phyloP scores from a whole-genome alignment of 768 basidiomycete genomes.

The Pulveroboletus sp. region DNA sequence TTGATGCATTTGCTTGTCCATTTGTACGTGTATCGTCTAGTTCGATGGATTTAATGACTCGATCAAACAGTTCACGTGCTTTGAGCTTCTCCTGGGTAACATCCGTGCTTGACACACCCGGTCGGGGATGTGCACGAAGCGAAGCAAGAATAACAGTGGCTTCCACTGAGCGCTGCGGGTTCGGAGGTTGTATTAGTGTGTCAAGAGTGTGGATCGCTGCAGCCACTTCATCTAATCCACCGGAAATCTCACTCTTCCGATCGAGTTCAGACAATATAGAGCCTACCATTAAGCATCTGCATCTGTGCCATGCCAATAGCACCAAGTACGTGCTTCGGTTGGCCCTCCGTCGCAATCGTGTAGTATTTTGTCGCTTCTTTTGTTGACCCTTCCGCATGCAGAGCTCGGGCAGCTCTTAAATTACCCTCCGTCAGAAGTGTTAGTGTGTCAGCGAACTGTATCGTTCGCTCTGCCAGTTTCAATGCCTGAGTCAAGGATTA shows the following conservation, averaged over 20 bases:
- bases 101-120: slow-evolving; percentile 73
- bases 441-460: slow-evolving; percentile 90
- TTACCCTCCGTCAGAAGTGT: slow-evolving; percentile 84
- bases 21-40: slow-evolving; percentile 50
- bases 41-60: slow-evolving; percentile 62
- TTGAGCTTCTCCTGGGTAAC: slow-evolving; percentile 61
- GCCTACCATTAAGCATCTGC: slow-evolving; percentile 76
- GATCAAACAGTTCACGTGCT: slow-evolving; percentile 81
- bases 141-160: slow-evolving; percentile 87
- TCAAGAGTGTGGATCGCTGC: slow-evolving; percentile 86
- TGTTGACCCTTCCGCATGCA: slow-evolving; percentile 66
- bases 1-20: slow-evolving; percentile 31
- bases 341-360: slow-evolving; percentile 57
- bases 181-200: slow-evolving; percentile 63
- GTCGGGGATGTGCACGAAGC: slow-evolving; percentile 76
- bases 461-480: slow-evolving; percentile 89
- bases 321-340: slow-evolving; percentile 71
- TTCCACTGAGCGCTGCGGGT: slow-evolving; percentile 66
- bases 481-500: slow-evolving; percentile 49
- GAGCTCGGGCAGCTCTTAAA: slow-evolving; percentile 73
- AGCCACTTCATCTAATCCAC: slow-evolving; percentile 64
- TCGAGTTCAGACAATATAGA: neutral
- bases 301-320: slow-evolving; percentile 84
- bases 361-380: slow-evolving; percentile 69
- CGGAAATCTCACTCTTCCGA: slow-evolving; percentile 1